Conservation (phyloP, 129 eudicot genomes). For the Daucus carota region DNA sequence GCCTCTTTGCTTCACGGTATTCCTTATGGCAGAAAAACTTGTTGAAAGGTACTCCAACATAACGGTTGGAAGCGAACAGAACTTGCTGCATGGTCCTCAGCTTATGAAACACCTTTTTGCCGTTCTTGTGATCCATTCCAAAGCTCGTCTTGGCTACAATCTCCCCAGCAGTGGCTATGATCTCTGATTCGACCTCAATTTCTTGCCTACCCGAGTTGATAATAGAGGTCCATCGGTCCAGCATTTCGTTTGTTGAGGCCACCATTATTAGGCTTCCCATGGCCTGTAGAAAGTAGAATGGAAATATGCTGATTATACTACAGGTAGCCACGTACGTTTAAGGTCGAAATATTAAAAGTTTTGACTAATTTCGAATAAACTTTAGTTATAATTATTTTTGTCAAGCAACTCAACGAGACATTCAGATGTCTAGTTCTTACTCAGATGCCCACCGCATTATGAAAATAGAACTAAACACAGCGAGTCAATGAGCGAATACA, state of each 20-base stretch:
- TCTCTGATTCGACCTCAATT: constrained; percentile 69
- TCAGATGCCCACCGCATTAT: neutral
- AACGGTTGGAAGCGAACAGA: constrained; percentile 60
- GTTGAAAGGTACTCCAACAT: constrained; percentile 81
- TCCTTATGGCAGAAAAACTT: constrained; percentile 42
- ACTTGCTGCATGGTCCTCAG: constrained; percentile 56
- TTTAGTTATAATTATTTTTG: too few species aligned
- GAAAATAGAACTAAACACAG: neutral
- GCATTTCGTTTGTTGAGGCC: constrained; percentile 54
- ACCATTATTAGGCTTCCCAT: constrained; percentile 84
- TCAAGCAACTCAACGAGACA: neutral
- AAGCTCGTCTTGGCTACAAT: constrained; percentile 71
- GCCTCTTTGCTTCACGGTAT: constrained; percentile 50
- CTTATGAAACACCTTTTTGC: constrained; percentile 50
- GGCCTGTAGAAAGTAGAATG: constrained; percentile 31
- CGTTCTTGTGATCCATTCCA: constrained; percentile 48
- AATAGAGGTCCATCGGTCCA: constrained; percentile 53
- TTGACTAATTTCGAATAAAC: too few species aligned
- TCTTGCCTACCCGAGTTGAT: constrained; percentile 46
- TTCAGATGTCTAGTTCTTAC: neutral
- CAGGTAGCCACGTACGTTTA: neutral
- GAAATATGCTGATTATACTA: neutral
- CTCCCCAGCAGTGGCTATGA: constrained; percentile 56
- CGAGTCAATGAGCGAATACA: neutral
- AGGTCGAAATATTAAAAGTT: too few species aligned